Base-by-base conservation (phyloP, 139 green algal genomes). In the Eudorina sp. region DNA sequence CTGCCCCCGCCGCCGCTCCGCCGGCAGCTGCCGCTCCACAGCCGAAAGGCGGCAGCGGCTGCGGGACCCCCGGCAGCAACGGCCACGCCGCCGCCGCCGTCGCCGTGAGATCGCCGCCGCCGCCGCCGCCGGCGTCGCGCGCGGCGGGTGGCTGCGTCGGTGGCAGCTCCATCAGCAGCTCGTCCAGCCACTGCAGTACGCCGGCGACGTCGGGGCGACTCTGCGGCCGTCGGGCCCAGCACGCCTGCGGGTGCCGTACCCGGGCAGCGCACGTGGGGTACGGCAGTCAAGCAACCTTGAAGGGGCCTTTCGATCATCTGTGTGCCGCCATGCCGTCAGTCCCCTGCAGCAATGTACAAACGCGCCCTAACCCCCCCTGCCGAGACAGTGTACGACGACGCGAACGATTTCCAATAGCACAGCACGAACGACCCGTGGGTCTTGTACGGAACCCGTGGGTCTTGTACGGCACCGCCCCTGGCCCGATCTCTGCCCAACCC, bases 111-210 rank as follows among this genome's bases (percentile, higher is more conserved):
- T 23, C 38, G 31, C 13, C 29, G 43, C 11, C 40, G 16, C 14
- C 16, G 72, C 25, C 72, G 13, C 29, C 43, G 16, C 21, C 72
- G 13, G 40, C 18, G 18, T 27, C n/a, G 64, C 64, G 34, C 72
- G 16, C 18, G 3, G 72, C 23, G 13, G 38, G 4, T n/a, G 3
- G 72, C 9, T 8, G 38, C 29, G 29, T 4, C 74, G 43, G 46
- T 1, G 25, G 46, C 46, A 46, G 16, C 77, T 84, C 77, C 77
- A 84, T 84, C 0, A 72, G 29, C 25, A 84, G 53, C 77, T 84
- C 77, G 51, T 84, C 77, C 53, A 84, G 36, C 77, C 77, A 84
- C 55, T 84, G 77, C 53, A 69, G 53, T 25, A 84, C 77, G 18
- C 45, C 34, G 18, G 77, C 77, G 23, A 84, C 41, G 53, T 84